Percentiles rank a stretch among this genome's conserved stretches.
These are phyloP conservation scores for Phialophora macrospora DNA, from an alignment of 2,329 filamentous ascomycete genomes.

Conservation along the genomic window DNA sequence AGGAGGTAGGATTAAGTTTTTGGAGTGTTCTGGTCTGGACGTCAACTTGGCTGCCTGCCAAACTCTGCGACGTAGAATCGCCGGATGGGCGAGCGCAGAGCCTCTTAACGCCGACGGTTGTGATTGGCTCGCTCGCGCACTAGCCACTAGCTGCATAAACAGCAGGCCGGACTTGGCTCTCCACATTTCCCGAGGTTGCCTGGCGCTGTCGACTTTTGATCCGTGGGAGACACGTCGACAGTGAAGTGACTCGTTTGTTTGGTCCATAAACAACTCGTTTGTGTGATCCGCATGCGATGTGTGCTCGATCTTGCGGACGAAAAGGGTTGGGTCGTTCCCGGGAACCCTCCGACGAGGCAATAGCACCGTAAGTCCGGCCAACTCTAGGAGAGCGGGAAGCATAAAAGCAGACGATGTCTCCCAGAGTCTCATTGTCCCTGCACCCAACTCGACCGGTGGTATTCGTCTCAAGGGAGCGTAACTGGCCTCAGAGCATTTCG, in stretches of 20 bases:
- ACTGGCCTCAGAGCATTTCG: neutral
- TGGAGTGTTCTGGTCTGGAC: neutral
- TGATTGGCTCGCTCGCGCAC: conserved; percentile 32
- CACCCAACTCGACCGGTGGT: neutral
- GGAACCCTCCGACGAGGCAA: no score
- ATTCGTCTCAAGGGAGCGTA: neutral
- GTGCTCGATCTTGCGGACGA: neutral
- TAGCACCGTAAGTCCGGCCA: conserved; percentile 16
- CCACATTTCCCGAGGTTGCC: neutral
- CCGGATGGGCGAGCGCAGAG: neutral
- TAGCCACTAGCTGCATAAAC: conserved; percentile 33
- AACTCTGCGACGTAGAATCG: neutral
- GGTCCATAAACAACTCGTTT: neutral
- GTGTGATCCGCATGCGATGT: neutral
- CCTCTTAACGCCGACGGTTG: neutral
- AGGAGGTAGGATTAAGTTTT: neutral
- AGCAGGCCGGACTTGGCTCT: neutral
- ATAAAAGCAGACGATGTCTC: neutral
- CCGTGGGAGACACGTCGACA: neutral
- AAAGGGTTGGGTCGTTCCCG: no score
- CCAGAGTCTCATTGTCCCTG: neutral
- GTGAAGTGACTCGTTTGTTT: neutral
- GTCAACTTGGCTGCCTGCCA: neutral
- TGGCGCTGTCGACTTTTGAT: neutral
- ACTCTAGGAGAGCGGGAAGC: neutral